phyloP scores from a whole-genome alignment of 164 flowering plant species.

The Kingdonia uniflora region DNA sequence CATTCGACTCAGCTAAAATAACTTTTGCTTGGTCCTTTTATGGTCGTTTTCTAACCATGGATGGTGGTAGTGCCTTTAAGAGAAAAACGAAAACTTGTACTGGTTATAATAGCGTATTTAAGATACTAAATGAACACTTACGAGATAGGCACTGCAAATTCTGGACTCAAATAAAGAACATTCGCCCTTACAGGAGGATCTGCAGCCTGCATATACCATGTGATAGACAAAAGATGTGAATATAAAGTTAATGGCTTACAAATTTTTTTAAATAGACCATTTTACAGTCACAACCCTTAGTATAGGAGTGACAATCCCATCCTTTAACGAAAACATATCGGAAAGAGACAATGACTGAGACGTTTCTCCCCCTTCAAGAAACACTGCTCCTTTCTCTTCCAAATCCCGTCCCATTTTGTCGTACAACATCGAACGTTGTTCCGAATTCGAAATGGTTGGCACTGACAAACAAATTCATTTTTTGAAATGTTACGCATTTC shows the following conservation, averaged over 20 bases:
- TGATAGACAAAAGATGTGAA: not conserved
- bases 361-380: slow-evolving; percentile 75
- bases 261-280: not conserved
- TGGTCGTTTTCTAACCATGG: too few species aligned
- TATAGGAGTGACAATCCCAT: slow-evolving; percentile 78
- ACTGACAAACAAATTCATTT: too few species aligned
- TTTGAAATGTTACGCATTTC: too few species aligned
- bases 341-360: slow-evolving; percentile 87
- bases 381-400: slow-evolving; percentile 62
- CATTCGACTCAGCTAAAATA: too few species aligned
- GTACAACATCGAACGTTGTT: slow-evolving; percentile 45
- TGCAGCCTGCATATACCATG: slow-evolving; percentile 40
- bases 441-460: slow-evolving; percentile 20
- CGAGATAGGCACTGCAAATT: slow-evolving; percentile 59
- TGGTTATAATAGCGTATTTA: too few species aligned
- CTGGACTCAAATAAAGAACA: slow-evolving; percentile 57
- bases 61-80: too few species aligned
- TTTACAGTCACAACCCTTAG: slow-evolving; percentile 40
- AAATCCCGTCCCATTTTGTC: slow-evolving; percentile 71
- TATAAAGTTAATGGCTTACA: not conserved
- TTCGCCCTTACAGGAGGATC: slow-evolving; percentile 92
- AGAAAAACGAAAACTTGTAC: too few species aligned
- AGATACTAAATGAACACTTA: slow-evolving; percentile 27
- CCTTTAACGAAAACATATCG: slow-evolving; percentile 57
- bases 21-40: too few species aligned